Conservation (phyloP, 2,329 filamentous ascomycete species). For the Cercospora beticola region DNA sequence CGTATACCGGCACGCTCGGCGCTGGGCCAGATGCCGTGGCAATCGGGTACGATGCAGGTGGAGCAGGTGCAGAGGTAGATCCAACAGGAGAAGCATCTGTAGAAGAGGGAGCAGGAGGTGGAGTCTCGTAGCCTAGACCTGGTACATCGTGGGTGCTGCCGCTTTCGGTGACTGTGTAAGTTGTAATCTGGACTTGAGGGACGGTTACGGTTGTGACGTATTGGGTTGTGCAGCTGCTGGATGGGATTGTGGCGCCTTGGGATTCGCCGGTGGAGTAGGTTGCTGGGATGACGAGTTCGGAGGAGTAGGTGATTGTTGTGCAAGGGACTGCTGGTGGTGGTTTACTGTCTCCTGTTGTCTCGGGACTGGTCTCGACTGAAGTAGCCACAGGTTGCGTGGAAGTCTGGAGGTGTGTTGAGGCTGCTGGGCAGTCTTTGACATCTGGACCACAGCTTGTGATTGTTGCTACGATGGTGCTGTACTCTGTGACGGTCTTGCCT, state of each 20-base stretch:
- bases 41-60: conserved; percentile 19
- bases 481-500: conserved; percentile 25
- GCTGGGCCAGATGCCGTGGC: conserved; percentile 11
- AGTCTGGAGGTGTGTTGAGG: conserved; percentile 18
- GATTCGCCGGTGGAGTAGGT: conserved; percentile 40
- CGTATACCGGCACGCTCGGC: neutral
- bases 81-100: conserved; percentile 3
- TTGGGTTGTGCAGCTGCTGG: conserved; percentile 34
- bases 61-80: neutral
- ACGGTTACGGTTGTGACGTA: conserved; percentile 47
- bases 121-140: conserved; percentile 25
- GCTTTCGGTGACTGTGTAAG: conserved; percentile 24
- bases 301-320: conserved; percentile 47
- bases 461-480: conserved; percentile 38
- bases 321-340: conserved; percentile 30
- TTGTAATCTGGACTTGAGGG: conserved; percentile 38
- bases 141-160: conserved; percentile 19
- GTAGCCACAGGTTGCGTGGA: conserved; percentile 24
- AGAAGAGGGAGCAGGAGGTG: conserved; percentile 8
- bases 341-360: conserved; percentile 14
- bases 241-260: conserved; percentile 35
- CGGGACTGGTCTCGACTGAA: conserved; percentile 18
- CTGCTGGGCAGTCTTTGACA: conserved; percentile 41
- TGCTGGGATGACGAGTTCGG: conserved; percentile 38
- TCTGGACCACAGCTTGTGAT: conserved; percentile 42